phyloP scores from a whole-genome alignment of 495 filamentous ascomycete species.

The Penicillium crystallinum region DNA sequence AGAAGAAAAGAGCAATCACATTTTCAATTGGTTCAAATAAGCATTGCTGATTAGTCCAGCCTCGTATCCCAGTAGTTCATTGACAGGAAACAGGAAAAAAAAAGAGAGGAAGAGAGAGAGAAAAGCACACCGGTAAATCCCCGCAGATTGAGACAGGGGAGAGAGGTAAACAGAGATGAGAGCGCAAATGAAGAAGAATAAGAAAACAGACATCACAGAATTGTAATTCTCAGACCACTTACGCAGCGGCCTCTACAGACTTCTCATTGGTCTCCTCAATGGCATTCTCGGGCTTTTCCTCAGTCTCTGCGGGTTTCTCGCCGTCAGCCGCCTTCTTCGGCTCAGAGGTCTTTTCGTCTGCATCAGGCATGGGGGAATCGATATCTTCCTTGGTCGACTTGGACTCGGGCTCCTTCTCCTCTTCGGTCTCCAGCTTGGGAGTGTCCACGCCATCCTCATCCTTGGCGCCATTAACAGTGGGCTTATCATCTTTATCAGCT shows the following conservation, averaged over 20 bases:
- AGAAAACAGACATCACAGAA: constrained; percentile 1
- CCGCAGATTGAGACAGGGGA: constrained; percentile 1
- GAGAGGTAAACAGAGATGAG: neutral
- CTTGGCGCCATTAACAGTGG: constrained; percentile 49
- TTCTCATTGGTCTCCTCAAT: constrained; percentile 17
- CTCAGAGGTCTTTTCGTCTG: constrained; percentile 17
- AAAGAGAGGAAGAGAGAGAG: neutral
- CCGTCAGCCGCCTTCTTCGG: constrained; percentile 8
- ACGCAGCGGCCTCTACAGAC: constrained; percentile 17
- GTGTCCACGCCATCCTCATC: constrained; percentile 40
- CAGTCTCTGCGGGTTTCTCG: constrained; percentile 6
- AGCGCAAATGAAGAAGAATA: constrained; percentile 3
- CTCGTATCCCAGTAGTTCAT: constrained; percentile 9
- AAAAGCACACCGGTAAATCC: neutral
- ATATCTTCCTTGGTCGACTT: constrained; percentile 39
- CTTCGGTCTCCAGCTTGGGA: constrained; percentile 37
- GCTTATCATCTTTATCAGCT: constrained; percentile 40
- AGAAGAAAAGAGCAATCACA: constrained; percentile 5
- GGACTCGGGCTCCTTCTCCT: constrained; percentile 42
- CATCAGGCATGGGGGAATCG: constrained; percentile 38
- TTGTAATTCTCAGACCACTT: constrained; percentile 1
- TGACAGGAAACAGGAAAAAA: constrained; percentile 4
- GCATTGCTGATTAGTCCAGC: constrained; percentile 7
- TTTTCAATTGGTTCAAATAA: constrained; percentile 16
- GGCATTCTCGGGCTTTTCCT: constrained; percentile 26